Percentiles rank a stretch among this genome's conserved stretches.
Conservation (phyloP, 2,329 filamentous ascomycete species). For the Dactylellina sp. region DNA sequence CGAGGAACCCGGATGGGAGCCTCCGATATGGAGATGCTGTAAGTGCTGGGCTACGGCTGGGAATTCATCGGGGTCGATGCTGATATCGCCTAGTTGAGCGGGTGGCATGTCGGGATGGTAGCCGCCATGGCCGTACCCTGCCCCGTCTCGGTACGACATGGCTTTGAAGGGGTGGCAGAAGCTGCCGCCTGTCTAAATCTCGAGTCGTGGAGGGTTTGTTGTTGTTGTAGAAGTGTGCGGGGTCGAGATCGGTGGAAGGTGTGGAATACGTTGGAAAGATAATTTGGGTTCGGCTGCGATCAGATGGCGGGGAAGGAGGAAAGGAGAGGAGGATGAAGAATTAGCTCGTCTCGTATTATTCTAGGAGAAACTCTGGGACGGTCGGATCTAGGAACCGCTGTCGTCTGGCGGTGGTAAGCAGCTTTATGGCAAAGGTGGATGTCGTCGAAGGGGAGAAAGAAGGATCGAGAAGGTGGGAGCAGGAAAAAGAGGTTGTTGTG, state of each 20-base stretch:
- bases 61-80: slow-evolving; percentile 51
- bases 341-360: no score
- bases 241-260: slow-evolving; percentile 14
- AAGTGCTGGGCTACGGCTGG: slow-evolving; percentile 48
- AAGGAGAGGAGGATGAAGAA: no score
- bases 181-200: slow-evolving; percentile 13
- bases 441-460: slow-evolving; percentile 10
- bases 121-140: slow-evolving; percentile 51
- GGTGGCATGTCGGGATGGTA: slow-evolving; percentile 53
- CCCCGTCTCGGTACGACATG: slow-evolving; percentile 56
- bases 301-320: no score
- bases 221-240: slow-evolving; percentile 7
- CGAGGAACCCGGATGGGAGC: slow-evolving; percentile 26
- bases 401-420: no score
- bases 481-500: neutral
- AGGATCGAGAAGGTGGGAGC: slow-evolving; percentile 35
- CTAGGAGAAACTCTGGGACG: slow-evolving; percentile 5
- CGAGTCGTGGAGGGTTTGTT: slow-evolving; percentile 7
- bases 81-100: slow-evolving; percentile 44
- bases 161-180: slow-evolving; percentile 15
- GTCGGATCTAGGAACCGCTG: neutral
- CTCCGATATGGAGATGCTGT: slow-evolving; percentile 28
- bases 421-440: neutral
- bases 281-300: no score
- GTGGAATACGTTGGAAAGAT: neutral